Evolutionary conservation across 73 alveolate species (phyloP).

Genomic region (Paramecium primaurelia): DNA sequence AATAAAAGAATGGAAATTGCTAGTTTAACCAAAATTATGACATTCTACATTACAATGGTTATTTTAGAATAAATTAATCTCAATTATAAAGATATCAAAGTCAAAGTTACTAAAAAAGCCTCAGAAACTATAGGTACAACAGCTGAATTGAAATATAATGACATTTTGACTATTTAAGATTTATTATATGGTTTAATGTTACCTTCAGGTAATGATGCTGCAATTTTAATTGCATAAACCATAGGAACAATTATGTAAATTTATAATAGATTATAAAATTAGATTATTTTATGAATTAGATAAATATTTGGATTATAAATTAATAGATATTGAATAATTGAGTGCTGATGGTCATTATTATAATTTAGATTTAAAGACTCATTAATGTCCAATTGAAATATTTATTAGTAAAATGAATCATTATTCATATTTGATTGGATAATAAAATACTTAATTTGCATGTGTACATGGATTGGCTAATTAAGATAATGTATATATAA

Average conservation of each 20-base stretch:
- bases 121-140: constrained; percentile 66
- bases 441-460: constrained; percentile 61
- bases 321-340: background rate
- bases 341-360: constrained; percentile 40
- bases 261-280: background rate
- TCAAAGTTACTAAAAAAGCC: constrained; percentile 58
- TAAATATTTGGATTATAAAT: background rate
- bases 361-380: background rate
- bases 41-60: constrained; percentile 53
- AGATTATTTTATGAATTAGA: background rate
- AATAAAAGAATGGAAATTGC: constrained; percentile 63
- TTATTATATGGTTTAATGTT: constrained; percentile 83
- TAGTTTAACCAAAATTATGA: constrained; percentile 71
- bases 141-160: constrained; percentile 62
- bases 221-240: constrained; percentile 68
- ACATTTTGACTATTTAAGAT: constrained; percentile 47
- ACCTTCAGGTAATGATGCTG: constrained; percentile 92
- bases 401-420: constrained; percentile 69
- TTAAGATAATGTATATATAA: constrained; percentile 44
- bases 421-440: constrained; percentile 62
- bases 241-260: background rate
- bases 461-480: constrained; percentile 71
- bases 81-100: constrained; percentile 18
- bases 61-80: background rate
- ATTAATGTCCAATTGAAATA: background rate